These are phyloP conservation scores for Thalassiosira livingstoniorum DNA, from an alignment of 352 stramenopile genomes.

Conservation along the genomic window DNA sequence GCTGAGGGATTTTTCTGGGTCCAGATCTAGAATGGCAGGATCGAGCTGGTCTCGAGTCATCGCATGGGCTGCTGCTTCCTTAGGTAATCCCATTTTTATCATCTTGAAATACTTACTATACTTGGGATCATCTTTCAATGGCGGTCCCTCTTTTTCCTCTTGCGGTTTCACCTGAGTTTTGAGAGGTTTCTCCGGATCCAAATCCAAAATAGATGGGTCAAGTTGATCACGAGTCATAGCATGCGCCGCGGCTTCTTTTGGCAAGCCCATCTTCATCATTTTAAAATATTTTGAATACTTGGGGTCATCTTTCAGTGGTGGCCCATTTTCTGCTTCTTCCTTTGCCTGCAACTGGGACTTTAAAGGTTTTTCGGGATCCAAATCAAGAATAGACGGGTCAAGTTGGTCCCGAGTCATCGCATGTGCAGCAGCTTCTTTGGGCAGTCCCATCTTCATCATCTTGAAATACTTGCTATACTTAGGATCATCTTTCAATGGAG, in stretches of 20 bases:
- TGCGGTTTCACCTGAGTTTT: conserved; percentile 50
- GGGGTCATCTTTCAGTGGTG: conserved; percentile 73
- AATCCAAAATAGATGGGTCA: conserved; percentile 73
- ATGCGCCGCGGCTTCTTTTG: conserved; percentile 76
- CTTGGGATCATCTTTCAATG: conserved; percentile 72
- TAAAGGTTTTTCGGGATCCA: conserved; percentile 67
- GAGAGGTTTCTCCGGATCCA: conserved; percentile 66
- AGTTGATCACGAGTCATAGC: conserved; percentile 73
- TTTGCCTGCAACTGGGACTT: conserved; percentile 49
- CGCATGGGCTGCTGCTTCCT: conserved; percentile 77
- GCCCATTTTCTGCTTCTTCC: conserved; percentile 43
- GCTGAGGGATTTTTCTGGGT: conserved; percentile 59
- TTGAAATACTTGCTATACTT: conserved; percentile 65
- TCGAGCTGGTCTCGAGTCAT: conserved; percentile 74
- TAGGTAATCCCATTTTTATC: conserved; percentile 84
- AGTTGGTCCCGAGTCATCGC: conserved; percentile 73
- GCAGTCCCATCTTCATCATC: conserved; percentile 84
- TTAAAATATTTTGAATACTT: conserved; percentile 70
- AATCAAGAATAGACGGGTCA: conserved; percentile 73
- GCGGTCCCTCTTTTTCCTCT: conserved; percentile 45
- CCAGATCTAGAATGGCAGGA: conserved; percentile 74
- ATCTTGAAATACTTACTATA: conserved; percentile 74
- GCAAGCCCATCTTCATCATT: conserved; percentile 84
- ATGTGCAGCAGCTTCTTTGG: conserved; percentile 76
- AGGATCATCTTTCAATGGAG: conserved; percentile 73